These are phyloP conservation scores for Gillenia trifoliata DNA, from an alignment of 306 rosid species.

Conservation along the genomic window DNA sequence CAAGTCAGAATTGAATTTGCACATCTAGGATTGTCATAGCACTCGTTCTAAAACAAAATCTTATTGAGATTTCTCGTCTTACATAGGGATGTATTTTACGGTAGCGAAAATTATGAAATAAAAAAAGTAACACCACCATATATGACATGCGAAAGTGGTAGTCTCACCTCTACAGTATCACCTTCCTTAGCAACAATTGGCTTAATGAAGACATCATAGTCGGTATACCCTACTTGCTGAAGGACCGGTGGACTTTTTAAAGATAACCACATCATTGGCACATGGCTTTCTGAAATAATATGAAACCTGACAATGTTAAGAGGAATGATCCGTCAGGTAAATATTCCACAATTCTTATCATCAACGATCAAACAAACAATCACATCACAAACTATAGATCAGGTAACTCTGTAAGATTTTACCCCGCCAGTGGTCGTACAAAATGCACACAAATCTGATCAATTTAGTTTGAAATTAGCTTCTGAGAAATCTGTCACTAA, in stretches of 20 bases:
- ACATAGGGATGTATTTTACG: background rate
- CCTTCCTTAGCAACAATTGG: constrained; percentile 90
- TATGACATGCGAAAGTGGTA: background rate
- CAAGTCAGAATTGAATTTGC: background rate
- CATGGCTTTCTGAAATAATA: constrained; percentile 94
- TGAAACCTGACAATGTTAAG: constrained; percentile 60
- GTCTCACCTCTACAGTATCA: constrained; percentile 79
- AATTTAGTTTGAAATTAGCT: background rate
- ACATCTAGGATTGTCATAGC: background rate
- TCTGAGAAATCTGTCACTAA: background rate
- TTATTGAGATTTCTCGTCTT: background rate
- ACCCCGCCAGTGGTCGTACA: background rate
- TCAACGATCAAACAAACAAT: background rate
- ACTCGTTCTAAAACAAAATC: background rate
- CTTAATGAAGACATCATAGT: constrained; percentile 89
- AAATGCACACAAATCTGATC: background rate
- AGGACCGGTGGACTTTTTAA: constrained; percentile 94
- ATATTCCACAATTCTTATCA: background rate
- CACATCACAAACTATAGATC: constrained; percentile 6
- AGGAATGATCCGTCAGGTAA: constrained; percentile 3
- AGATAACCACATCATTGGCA: constrained; percentile 86
- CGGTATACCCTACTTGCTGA: constrained; percentile 90
- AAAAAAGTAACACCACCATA: background rate
- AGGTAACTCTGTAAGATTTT: background rate
- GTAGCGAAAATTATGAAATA: background rate